These are phyloP conservation scores for Alternaria solani DNA, from an alignment of 2,329 filamentous ascomycete species.

Conservation along the genomic window DNA sequence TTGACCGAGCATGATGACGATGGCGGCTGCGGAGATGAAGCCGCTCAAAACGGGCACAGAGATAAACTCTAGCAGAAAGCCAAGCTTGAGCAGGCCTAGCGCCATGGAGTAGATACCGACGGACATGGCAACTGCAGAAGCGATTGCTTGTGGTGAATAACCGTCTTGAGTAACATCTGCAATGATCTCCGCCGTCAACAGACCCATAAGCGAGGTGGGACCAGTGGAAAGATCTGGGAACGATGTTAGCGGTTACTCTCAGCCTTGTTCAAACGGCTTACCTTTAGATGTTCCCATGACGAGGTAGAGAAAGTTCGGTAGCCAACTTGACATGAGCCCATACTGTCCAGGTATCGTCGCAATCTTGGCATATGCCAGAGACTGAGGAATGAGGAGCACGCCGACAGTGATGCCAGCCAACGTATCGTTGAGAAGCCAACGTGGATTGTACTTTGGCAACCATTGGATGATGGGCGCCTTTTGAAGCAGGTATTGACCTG, in stretches of 20 bases:
- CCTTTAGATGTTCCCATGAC: constrained; percentile 78
- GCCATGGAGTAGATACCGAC: constrained; percentile 68
- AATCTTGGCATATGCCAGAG: constrained; percentile 96
- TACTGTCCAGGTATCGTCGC: constrained; percentile 85
- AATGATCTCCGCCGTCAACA: constrained; percentile 69
- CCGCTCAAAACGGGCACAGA: constrained; percentile 70
- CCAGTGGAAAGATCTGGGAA: constrained; percentile 69
- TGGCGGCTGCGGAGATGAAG: constrained; percentile 71
- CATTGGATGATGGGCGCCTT: constrained; percentile 70
- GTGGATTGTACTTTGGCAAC: constrained; percentile 67
- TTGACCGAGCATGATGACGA: constrained; percentile 72
- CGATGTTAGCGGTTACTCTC: constrained; percentile 45
- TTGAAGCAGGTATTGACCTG: constrained; percentile 64
- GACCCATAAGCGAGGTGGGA: constrained; percentile 70
- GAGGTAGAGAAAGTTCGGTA: constrained; percentile 94
- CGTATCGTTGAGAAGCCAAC: constrained; percentile 69
- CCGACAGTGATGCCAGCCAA: constrained; percentile 74
- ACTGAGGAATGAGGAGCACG: constrained; percentile 85
- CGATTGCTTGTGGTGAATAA: constrained; percentile 64
- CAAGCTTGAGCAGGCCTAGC: constrained; percentile 68
- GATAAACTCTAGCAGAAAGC: constrained; percentile 72
- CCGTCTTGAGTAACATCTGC: constrained; percentile 59
- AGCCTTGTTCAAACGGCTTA: constrained; percentile 8
- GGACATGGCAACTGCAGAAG: constrained; percentile 69
- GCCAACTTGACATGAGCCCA: constrained; percentile 91